A percentile compares a stretch with the other conserved stretches of the same genome.
Evolutionary conservation across 1,139 yeast species (phyloP).

Genomic region (Candida tropicalis): DNA sequence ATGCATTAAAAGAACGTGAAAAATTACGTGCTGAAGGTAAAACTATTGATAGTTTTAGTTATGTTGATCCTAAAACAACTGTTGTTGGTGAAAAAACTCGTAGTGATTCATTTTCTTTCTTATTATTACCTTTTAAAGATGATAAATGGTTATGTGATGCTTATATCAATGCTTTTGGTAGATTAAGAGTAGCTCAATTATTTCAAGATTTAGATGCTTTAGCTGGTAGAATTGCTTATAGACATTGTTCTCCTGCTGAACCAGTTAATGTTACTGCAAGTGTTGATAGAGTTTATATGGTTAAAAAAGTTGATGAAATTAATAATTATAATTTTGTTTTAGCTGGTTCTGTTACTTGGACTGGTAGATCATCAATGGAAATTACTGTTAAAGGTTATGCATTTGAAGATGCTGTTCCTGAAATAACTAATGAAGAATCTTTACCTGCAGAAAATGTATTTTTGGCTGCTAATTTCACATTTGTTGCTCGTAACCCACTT

Average conservation of each 20-base stretch:
- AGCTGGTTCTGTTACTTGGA: constrained; percentile 91
- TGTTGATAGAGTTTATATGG: constrained; percentile 88
- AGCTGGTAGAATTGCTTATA: constrained; percentile 85
- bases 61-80: constrained; percentile 73
- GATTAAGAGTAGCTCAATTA: constrained; percentile 86
- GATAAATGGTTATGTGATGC: constrained; percentile 84
- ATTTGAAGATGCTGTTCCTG: constrained; percentile 53
- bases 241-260: constrained; percentile 87
- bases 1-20: constrained; percentile 75
- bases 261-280: constrained; percentile 95
- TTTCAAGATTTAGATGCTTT: constrained; percentile 90
- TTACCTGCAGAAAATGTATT: constrained; percentile 53
- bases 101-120: constrained; percentile 72
- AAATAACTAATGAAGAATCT: constrained; percentile 27
- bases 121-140: constrained; percentile 79
- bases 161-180: constrained; percentile 84
- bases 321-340: constrained; percentile 73
- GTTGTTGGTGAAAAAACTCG: constrained; percentile 74
- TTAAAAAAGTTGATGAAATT: constrained; percentile 81
- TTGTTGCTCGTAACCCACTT: constrained; percentile 90
- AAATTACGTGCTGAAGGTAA: constrained; percentile 71
- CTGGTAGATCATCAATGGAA: constrained; percentile 95
- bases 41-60: constrained; percentile 66
- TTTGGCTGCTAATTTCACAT: constrained; percentile 87
- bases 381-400: constrained; percentile 88